A percentile compares a stretch with the other conserved stretches of the same genome.
These are phyloP conservation scores for Arthrinium phaeospermum DNA, from an alignment of 2,329 filamentous ascomycete species.

Conservation along the genomic window DNA sequence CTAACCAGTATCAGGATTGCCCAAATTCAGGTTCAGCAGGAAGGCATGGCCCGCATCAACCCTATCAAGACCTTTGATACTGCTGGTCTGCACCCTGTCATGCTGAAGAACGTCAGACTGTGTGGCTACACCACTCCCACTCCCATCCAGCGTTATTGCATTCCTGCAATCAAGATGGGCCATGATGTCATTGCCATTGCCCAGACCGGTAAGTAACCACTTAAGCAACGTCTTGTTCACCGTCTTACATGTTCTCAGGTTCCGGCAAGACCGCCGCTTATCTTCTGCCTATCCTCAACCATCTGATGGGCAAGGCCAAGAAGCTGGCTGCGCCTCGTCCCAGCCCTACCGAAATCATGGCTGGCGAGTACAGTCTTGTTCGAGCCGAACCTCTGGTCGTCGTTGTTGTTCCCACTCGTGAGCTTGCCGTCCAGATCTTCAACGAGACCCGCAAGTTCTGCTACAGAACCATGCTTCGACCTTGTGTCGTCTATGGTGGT, in stretches of 20 bases:
- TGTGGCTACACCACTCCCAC: constrained; percentile 77
- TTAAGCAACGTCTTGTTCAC: not conserved
- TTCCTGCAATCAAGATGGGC: constrained; percentile 78
- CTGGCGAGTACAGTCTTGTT: constrained; percentile 51
- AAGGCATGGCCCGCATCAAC: constrained; percentile 57
- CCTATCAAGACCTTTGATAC: constrained; percentile 68
- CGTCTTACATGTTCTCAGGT: constrained; percentile 56
- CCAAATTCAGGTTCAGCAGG: constrained; percentile 61
- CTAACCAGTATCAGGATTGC: constrained; percentile 51
- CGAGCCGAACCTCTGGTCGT: constrained; percentile 88
- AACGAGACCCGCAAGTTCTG: constrained; percentile 91
- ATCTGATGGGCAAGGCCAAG: constrained; percentile 94
- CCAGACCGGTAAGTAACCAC: constrained; percentile 78
- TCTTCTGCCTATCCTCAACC: constrained; percentile 84
- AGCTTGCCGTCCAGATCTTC: constrained; percentile 93
- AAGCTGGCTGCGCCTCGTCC: constrained; percentile 82
- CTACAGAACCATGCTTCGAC: constrained; percentile 93
- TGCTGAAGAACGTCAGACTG: constrained; percentile 78
- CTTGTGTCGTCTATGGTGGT: constrained; percentile 88
- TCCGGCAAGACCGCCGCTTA: constrained; percentile 97
- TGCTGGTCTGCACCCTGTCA: constrained; percentile 83
- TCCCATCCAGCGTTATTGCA: constrained; percentile 83
- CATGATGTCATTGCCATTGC: constrained; percentile 88
- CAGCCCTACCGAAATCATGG: constrained; percentile 61
- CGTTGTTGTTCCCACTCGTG: constrained; percentile 84